Conservation (phyloP, 495 filamentous ascomycete species). For the Aspergillus bertholletiae region DNA sequence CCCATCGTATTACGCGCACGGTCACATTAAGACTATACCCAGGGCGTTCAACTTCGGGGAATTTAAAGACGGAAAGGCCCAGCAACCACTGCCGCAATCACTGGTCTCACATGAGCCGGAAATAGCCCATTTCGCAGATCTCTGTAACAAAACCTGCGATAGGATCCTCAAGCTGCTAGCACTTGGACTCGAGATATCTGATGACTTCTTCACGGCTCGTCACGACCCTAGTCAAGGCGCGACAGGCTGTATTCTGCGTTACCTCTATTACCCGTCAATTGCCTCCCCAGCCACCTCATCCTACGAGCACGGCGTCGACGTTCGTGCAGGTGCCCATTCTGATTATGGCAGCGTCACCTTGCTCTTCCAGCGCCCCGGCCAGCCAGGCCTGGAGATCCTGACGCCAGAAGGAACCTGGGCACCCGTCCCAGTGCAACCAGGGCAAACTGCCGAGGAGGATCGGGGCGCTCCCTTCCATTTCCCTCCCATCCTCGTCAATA, state of each 20-base stretch:
- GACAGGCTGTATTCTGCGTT: conserved; percentile 74
- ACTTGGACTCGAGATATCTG: conserved; percentile 60
- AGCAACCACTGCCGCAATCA: conserved; percentile 71
- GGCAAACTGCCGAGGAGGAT: neutral
- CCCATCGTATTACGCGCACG: neutral
- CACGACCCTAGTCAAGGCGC: conserved; percentile 58
- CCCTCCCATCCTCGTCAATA: conserved; percentile 86
- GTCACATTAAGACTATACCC: conserved; percentile 5
- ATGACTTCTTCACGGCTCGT: conserved; percentile 69
- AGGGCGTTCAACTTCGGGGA: conserved; percentile 89
- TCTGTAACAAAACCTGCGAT: conserved; percentile 71
- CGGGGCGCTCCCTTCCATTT: conserved; percentile 34
- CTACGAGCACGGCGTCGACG: conserved; percentile 50
- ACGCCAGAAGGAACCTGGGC: conserved; percentile 48
- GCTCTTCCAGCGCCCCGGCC: conserved; percentile 73
- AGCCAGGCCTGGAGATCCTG: conserved; percentile 84
- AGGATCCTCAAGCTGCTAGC: conserved; percentile 73
- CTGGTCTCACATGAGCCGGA: conserved; percentile 58
- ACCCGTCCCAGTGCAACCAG: conserved; percentile 42
- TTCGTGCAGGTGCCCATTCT: conserved; percentile 66
- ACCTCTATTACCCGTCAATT: conserved; percentile 73
- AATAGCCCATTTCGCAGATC: conserved; percentile 59
- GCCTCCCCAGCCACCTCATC: conserved; percentile 29
- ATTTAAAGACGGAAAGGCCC: conserved; percentile 66
- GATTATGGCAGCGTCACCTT: conserved; percentile 67